A percentile compares a stretch with the other conserved stretches of the same genome.
phyloP scores from a whole-genome alignment of 371 early-diverging fungal species.

The Apophysomyces variabilis region DNA sequence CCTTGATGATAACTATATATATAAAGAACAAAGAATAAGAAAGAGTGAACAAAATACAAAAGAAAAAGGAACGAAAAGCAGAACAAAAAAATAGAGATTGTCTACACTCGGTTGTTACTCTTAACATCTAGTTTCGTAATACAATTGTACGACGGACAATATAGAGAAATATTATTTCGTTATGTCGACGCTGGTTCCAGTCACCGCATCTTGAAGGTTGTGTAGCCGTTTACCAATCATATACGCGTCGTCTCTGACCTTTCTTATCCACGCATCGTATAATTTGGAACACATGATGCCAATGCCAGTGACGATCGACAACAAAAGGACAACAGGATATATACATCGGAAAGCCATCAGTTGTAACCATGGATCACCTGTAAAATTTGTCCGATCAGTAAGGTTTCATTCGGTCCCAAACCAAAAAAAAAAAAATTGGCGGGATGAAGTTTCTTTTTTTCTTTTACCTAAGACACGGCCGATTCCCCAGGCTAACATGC shows the following conservation, averaged over 20 bases:
- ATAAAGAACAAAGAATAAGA: background rate
- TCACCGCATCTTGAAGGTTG: conserved; percentile 40
- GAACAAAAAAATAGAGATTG: background rate
- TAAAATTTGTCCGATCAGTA: conserved; percentile 12
- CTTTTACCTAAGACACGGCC: conserved; percentile 24
- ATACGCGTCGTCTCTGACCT: conserved; percentile 62
- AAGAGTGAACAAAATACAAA: background rate
- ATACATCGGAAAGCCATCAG: conserved; percentile 36
- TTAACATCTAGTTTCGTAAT: conserved; percentile 6
- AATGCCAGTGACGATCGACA: background rate
- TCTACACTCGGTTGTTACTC: conserved; percentile 1
- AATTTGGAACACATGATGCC: conserved; percentile 13
- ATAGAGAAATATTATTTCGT: conserved; percentile 8
- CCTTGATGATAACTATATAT: background rate
- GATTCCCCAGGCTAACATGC: conserved; percentile 23
- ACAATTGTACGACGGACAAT: background rate
- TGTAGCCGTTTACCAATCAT: conserved; percentile 63
- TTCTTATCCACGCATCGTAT: conserved; percentile 44
- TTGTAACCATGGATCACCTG: conserved; percentile 26
- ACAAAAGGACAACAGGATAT: conserved; percentile 34
- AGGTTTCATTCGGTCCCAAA: too few species aligned
- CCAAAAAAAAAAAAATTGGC: conserved; percentile 8
- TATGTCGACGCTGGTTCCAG: conserved; percentile 3
- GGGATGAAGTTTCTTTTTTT: background rate
- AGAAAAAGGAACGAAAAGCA: background rate